These are phyloP conservation scores for Cruciata laevipes DNA, from an alignment of 257 asterid species.

Conservation along the genomic window DNA sequence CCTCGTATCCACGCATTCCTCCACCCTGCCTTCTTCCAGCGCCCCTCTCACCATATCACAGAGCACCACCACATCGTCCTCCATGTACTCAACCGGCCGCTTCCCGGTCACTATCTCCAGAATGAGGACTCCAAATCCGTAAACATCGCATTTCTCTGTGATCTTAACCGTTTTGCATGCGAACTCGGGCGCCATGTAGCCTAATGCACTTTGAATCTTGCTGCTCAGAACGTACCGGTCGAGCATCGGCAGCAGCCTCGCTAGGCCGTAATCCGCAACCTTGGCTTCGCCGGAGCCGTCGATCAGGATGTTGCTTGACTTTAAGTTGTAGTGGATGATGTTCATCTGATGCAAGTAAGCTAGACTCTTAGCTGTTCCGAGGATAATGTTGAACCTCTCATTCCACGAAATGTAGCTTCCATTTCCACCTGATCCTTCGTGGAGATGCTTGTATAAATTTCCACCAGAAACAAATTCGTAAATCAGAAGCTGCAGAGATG, in stretches of 20 bases:
- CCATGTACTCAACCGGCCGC: constrained; percentile 92
- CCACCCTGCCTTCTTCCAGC: constrained; percentile 65
- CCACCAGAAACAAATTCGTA: constrained; percentile 74
- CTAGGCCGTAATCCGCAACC: constrained; percentile 76
- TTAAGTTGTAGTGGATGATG: constrained; percentile 74
- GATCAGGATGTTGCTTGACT: constrained; percentile 69
- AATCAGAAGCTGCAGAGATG: constrained; percentile 76
- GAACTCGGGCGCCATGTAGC: constrained; percentile 93
- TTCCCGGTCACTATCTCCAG: constrained; percentile 69
- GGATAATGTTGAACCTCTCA: constrained; percentile 59
- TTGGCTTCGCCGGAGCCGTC: constrained; percentile 63
- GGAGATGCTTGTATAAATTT: constrained; percentile 68
- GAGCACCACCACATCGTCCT: constrained; percentile 82
- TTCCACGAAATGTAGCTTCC: constrained; percentile 57
- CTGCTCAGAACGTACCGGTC: constrained; percentile 80
- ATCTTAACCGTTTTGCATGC: constrained; percentile 81
- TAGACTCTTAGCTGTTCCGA: constrained; percentile 72
- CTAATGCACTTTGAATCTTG: constrained; percentile 88
- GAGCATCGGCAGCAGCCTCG: constrained; percentile 62
- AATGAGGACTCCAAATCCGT: constrained; percentile 73
- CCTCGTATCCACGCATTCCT: constrained; percentile 64
- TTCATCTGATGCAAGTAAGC: constrained; percentile 68
- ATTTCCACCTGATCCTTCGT: constrained; percentile 45
- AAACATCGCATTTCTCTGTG: constrained; percentile 83
- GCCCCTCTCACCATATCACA: constrained; percentile 91